Evolutionary conservation across 129 eudicot genomes (phyloP), one percentile per base, ranked within the genome.

Genomic region (Helichrysum umbraculigerum): DNA sequence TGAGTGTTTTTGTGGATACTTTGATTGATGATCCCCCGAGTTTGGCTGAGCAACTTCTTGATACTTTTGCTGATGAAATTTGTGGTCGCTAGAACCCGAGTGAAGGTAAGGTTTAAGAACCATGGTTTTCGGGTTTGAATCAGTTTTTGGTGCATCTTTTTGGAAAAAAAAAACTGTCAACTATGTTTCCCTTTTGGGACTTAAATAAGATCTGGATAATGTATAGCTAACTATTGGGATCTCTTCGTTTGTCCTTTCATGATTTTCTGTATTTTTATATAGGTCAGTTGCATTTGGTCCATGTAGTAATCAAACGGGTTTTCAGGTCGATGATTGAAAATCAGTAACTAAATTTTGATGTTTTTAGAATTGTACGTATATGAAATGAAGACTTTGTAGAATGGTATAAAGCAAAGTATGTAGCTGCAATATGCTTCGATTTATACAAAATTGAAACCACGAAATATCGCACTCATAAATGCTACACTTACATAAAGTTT

Each of bases 1-100:
- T 90, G 8, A 87, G 73, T 34, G 92, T 84, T 3, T 90, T 90
- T 52, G 87, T 90, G 25, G 89, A 87, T 76, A 75, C 92, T 14
- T 77, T 90, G 68, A 72, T 82, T 32, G 87, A 90, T 75, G 96
- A 90, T 65, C 92, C 87, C 17, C 79, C 81, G 19, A 72, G 92
- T 73, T 83, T 90, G 84, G 92, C 92, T n/a, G 92, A 72, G 79
- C 96, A 90, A 68, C 90, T 90, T 52, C 71, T 90, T 67, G 88
- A 90, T 79, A 77, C 96, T 14, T 90, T 90, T 74, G 64, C 66
- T 22, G 96, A 87, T 44, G 86, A 85, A 79, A 87, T 90, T 52
- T 81, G 86, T 42, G 72, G 88, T 6, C 84, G 72, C 58, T 74
- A 65, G 72, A 78, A 77, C 21, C 25, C 16, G 1, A 60, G 9